Evolutionary conservation across 768 basidiomycete genomes (phyloP), one percentile per base, ranked within the genome.

Genomic region (Mycena vulgaris): DNA sequence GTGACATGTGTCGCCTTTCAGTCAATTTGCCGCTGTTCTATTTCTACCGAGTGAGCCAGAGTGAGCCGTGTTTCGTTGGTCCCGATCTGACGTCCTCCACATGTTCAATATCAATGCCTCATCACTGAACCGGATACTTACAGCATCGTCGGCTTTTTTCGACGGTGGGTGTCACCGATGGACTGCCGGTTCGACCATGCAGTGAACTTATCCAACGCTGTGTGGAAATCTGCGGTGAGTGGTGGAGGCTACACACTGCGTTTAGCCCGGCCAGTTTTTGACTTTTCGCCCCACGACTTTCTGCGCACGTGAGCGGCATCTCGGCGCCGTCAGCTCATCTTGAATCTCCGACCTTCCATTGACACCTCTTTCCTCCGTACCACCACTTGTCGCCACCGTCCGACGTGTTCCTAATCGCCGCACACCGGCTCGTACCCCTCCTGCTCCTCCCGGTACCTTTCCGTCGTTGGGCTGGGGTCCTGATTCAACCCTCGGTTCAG

Each of bases 51-150:
- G 33, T 35, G 33, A n/a, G n/a, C n/a, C n/a, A n/a, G 53, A 55
- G 53, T 55, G 53, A 35, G 33, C 33, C 33, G 33, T 35, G 33
- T 35, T 35, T 35, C 33, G 33, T 35, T 35, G 33, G 33, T 35
- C 33, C 33, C 33, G 33, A 53, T 35, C 33, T 33, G 33, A 55
- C 33, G 53, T 55, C 53, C 53, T 37, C 53, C 48, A 57, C 39
- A 42, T 57, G 56, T 57, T 57, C 56, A 57, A 57, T 42, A 57
- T 57, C 56, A 57, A 57, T 57, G 39, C 56, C 39, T 57, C 56
- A 57, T 57, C 37, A 40, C 31, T 55, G 53, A 55, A 55, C 53
- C 53, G 53, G 39, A 42, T 42, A 27, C 27, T 58, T 30, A 58
- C 40, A n/a, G 57, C 40, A 58, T 58, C 28, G 28, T 58, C 57